These are phyloP conservation scores for Coniochaeta ligniaria DNA, from an alignment of 2,329 filamentous ascomycete species.

Conservation along the genomic window DNA sequence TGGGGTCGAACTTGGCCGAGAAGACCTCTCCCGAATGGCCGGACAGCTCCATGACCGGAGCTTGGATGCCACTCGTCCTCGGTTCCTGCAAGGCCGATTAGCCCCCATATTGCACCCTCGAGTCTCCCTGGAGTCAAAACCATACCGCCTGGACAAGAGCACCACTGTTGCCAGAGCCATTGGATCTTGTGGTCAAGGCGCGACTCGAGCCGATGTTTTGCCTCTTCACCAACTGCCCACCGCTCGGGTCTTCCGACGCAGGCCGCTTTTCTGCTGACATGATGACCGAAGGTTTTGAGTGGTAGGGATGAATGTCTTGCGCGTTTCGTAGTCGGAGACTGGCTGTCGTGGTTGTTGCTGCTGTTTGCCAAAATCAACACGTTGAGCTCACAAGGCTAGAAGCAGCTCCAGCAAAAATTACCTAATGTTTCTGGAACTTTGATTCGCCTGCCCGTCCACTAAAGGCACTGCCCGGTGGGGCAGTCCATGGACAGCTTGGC, in stretches of 20 bases:
- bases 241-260: conserved; percentile 75
- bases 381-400: background rate
- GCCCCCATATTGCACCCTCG: background rate
- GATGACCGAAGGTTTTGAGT: conserved; percentile 6
- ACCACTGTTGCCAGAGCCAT: conserved; percentile 36
- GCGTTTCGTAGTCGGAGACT: background rate
- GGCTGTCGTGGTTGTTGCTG: background rate
- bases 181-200: conserved; percentile 39
- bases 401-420: conserved; percentile 1
- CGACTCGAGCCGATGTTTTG: conserved; percentile 59
- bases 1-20: conserved; percentile 80
- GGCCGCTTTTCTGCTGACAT: conserved; percentile 79
- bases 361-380: background rate
- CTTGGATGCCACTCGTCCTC: conserved; percentile 75
- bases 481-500: background rate
- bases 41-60: conserved; percentile 89
- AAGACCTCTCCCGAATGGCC: conserved; percentile 85
- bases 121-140: background rate
- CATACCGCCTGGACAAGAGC: conserved; percentile 46
- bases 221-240: conserved; percentile 79
- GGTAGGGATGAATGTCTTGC: background rate
- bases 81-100: conserved; percentile 46
- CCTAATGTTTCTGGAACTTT: background rate
- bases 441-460: background rate
- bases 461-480: background rate